Base-by-base conservation (phyloP, 1,284 basidiomycete species). In the Cerioporus squamosus region DNA sequence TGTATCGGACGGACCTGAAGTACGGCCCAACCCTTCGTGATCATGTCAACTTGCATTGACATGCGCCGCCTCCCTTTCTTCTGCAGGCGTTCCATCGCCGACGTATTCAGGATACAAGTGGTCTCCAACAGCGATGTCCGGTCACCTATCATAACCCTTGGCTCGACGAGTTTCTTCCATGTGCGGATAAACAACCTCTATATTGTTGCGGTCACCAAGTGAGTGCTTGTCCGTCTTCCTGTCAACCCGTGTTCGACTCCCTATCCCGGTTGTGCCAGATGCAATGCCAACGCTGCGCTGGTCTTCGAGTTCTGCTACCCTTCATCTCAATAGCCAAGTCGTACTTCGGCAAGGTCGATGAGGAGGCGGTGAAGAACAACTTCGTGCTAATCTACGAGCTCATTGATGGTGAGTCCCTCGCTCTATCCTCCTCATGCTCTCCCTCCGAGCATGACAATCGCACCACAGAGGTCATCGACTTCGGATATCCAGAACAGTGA, bases 401-500 rank as follows among this genome's bases (percentile, higher is more conserved):
- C 31, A 90, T 98, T 62, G 95, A 98, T 69, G 95, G 95, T 95
- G 63, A 55, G 67, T 59, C 8, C 40, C n/a, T n/a, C n/a, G n/a
- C n/a, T n/a, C n/a, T n/a, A n/a, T 26, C 18, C 26, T 24, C 24
- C 43, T 23, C 20, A 18, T 24, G 24, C 33, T 54, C 57, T 47
- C 23, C 44, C 36, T 36, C 57, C 53, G 59, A 5, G 24, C 23
- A 42, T 1, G 5, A 15, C 9, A 14, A 14, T 18, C 10, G 18
- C 42, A 39, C 26, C n/a, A n/a, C n/a, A 97, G 96, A 99, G 77
- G 97, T 98, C 72, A 88, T 94, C 70, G 97, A 99, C 77, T 99
- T 98, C 77, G 97, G 97, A 42, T 99, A 97, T 77, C 97, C 97
- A 99, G 74, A 99, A 98, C 74, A 97, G 95, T 64, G 97, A 99